Evolutionary conservation across 2,329 filamentous ascomycete genomes (phyloP).

Genomic region (Exophiala oligosperma): DNA sequence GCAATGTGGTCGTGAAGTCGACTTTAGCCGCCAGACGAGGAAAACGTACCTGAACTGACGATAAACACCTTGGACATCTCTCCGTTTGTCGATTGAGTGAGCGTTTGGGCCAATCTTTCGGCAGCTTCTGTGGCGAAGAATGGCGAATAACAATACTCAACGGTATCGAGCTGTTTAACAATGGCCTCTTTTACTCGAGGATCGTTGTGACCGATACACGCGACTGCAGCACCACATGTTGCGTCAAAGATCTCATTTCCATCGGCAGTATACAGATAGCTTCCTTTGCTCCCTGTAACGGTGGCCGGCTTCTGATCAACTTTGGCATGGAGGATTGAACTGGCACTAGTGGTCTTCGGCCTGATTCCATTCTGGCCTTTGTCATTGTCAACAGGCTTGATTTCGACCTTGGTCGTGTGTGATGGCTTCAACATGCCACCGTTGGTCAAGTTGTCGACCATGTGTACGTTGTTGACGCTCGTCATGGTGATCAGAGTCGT

Average conservation of each 20-base stretch:
- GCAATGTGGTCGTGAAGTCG: no score
- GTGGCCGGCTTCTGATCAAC: neutral
- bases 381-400: neutral
- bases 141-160: constrained; percentile 60
- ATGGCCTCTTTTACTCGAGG: constrained; percentile 62
- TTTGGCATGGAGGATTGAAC: neutral
- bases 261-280: constrained; percentile 52
- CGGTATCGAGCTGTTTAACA: constrained; percentile 56
- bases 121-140: constrained; percentile 58
- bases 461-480: neutral
- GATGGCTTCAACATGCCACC: neutral
- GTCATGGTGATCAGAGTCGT: neutral
- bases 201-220: constrained; percentile 68
- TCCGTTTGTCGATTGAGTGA: constrained; percentile 53
- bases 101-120: constrained; percentile 52
- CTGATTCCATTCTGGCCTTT: neutral
- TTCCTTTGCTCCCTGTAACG: constrained; percentile 51
- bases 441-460: neutral
- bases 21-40: no score
- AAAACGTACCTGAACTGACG: constrained; percentile 47
- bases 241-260: constrained; percentile 68
- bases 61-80: constrained; percentile 59
- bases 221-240: constrained; percentile 70
- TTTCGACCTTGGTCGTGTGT: neutral
- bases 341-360: neutral